These are phyloP conservation scores for Colletotrichum salicis DNA, from an alignment of 2,329 filamentous ascomycete species.

Conservation along the genomic window DNA sequence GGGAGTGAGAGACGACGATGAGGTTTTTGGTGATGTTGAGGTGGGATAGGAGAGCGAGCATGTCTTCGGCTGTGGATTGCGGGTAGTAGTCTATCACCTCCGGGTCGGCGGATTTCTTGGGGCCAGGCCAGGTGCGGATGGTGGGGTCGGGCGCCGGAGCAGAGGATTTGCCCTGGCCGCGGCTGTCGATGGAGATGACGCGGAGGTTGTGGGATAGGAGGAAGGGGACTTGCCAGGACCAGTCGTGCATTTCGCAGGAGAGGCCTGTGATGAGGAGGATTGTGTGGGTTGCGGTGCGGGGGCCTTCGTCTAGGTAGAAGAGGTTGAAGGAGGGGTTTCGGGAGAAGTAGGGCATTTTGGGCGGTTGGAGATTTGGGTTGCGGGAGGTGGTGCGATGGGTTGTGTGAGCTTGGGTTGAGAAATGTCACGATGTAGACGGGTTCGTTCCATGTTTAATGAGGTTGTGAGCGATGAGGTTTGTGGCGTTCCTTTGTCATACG, in stretches of 20 bases:
- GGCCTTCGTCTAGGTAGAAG: constrained; percentile 26
- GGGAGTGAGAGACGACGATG: constrained; percentile 18
- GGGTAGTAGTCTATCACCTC: constrained; percentile 28
- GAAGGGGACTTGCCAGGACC: constrained; percentile 17
- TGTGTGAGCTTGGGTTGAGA: too few relatives aligned
- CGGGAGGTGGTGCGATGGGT: too few relatives aligned
- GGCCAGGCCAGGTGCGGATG: constrained; percentile 18
- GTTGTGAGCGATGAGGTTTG: not conserved
- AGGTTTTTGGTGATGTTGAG: constrained; percentile 10
- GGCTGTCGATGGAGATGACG: constrained; percentile 22
- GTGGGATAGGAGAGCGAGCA: constrained; percentile 2
- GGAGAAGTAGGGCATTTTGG: constrained; percentile 22
- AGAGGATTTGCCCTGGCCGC: constrained; percentile 22
- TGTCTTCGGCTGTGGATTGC: constrained; percentile 22
- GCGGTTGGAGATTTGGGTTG: not conserved
- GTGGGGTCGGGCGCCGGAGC: constrained; percentile 5
- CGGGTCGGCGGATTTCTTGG: constrained; percentile 10
- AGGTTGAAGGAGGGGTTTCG: constrained; percentile 10
- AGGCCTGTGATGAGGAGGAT: constrained; percentile 22
- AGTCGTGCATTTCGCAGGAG: constrained; percentile 27
- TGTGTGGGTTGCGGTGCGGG: not conserved
- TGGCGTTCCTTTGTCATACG: too few relatives aligned
- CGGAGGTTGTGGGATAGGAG: constrained; percentile 15
- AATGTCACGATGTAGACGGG: not conserved
- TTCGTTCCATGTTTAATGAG: not conserved